A percentile compares a stretch with the other conserved stretches of the same genome.
phyloP scores from a whole-genome alignment of 2,329 filamentous ascomycete species.

The Septoria linicola region DNA sequence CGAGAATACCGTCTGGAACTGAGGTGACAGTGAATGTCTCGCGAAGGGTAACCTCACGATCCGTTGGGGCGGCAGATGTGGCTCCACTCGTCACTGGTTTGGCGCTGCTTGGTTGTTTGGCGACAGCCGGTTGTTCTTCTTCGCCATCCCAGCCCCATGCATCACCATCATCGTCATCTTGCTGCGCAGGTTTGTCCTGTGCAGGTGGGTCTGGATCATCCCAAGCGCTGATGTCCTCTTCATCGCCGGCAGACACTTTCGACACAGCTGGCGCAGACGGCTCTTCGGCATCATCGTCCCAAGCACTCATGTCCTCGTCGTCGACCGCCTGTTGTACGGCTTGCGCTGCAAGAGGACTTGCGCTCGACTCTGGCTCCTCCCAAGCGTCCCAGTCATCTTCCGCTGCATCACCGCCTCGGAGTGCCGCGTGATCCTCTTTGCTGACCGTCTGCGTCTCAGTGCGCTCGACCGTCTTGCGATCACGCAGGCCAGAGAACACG shows the following conservation, averaged over 20 bases:
- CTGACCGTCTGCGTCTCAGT: constrained; percentile 80
- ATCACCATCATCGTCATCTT: constrained; percentile 70
- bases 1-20: constrained; percentile 75
- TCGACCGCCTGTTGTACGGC: constrained; percentile 30
- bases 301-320: constrained; percentile 52
- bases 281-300: constrained; percentile 40
- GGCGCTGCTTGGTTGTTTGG: constrained; percentile 29
- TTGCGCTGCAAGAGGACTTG: constrained; percentile 44
- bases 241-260: no score
- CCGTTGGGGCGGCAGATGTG: constrained; percentile 23
- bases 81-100: constrained; percentile 31
- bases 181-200: constrained; percentile 32
- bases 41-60: constrained; percentile 62
- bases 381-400: constrained; percentile 78
- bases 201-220: constrained; percentile 35
- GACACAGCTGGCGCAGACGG: constrained; percentile 24
- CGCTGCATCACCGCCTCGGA: constrained; percentile 44
- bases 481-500: constrained; percentile 65
- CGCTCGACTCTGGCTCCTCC: constrained; percentile 60
- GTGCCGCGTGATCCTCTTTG: constrained; percentile 61
- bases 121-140: constrained; percentile 37
- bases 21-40: constrained; percentile 88
- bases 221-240: no score
- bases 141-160: constrained; percentile 88
- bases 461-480: constrained; percentile 71